Evolutionary conservation across 2,329 filamentous ascomycete species (phyloP), one percentile per base, ranked within the genome.

Genomic region (Emmonsia crescens): DNA sequence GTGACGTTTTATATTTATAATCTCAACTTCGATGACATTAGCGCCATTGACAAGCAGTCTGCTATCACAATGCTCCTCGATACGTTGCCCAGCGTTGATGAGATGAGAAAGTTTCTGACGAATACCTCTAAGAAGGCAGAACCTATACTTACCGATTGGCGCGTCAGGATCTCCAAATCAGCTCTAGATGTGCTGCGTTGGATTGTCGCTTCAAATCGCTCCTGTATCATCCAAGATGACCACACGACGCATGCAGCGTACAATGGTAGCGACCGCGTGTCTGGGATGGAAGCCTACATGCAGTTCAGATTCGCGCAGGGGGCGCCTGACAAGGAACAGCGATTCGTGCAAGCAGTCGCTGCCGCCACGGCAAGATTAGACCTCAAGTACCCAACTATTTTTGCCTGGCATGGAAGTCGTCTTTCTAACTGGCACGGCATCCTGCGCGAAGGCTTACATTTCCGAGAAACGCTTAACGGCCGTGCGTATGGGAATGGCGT

Each of bases 271-370:
- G 79, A 86, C 64, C 80, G 79, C 12, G 80, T 94, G 2, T 77
- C 76, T 29, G 87, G 86, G 0, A 85, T 93, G 76, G 69, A 78
- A 0, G 78, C 75, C 2, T 93, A 86, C 81, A 79, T 89, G 61
- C 91, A 96, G 72, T 96, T 96, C 68, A 83, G 89, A 33, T 91
- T 96, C 67, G 87, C 88, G 0, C 93, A 96, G 78, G 92, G 91
- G 9, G 88, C 90, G 0, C 91, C 91, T 0, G 90, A 96, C 69
- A 95, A 92, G 69, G 92, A 96, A 71, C 79, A 86, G 40, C 80
- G 84, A 1, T 96, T 96, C 70, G 76, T 85, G 6, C 74, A 83
- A 27, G 84, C 86, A 16, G 79, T 94, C 2, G 77, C 79, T 44
- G 29, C 72, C 19, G 64, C 67, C 8, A 72, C 74, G 1, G 62